Conservation (phyloP, 768 basidiomycete genomes). For the Tricholoma flavovirens region DNA sequence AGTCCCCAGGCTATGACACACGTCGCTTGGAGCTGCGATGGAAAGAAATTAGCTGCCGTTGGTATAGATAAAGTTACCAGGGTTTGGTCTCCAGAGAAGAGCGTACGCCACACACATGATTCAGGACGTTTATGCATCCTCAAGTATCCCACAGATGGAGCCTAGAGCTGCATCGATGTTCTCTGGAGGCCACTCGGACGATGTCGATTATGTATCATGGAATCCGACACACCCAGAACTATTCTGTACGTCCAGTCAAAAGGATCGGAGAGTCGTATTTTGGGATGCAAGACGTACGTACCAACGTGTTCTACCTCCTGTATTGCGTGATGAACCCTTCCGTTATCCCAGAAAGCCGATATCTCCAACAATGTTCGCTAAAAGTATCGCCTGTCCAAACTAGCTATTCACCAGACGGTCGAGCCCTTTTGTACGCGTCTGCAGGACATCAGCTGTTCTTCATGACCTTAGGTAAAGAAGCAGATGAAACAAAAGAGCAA, state of each 20-base stretch:
- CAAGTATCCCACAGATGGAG: slow-evolving; percentile 53
- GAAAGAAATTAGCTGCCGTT: slow-evolving; percentile 74
- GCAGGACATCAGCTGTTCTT: slow-evolving; percentile 56
- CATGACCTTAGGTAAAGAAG: slow-evolving; percentile 49
- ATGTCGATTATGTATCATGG: slow-evolving; percentile 81
- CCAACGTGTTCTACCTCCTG: not conserved
- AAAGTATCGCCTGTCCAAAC: slow-evolving; percentile 62
- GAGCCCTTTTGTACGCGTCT: slow-evolving; percentile 57
- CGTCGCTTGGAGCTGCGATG: slow-evolving; percentile 82
- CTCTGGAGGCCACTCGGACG: slow-evolving; percentile 69
- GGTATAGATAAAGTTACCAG: slow-evolving; percentile 75
- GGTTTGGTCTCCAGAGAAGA: slow-evolving; percentile 76
- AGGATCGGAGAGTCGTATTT: slow-evolving; percentile 69
- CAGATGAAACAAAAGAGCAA: slow-evolving; percentile 42
- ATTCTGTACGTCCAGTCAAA: slow-evolving; percentile 75
- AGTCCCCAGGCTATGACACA: slow-evolving; percentile 65
- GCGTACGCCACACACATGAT: slow-evolving; percentile 40
- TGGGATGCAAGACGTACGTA: slow-evolving; percentile 80
- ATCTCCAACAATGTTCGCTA: slow-evolving; percentile 51
- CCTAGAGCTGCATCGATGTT: slow-evolving; percentile 57
- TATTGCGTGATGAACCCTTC: not conserved
- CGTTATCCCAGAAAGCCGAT: slow-evolving; percentile 54
- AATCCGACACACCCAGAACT: slow-evolving; percentile 81
- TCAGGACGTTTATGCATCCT: not conserved
- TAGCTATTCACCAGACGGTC: slow-evolving; percentile 69